Evolutionary conservation across 129 eudicot species (phyloP).

Genomic region (Rutidosis leptorrhynchoides): DNA sequence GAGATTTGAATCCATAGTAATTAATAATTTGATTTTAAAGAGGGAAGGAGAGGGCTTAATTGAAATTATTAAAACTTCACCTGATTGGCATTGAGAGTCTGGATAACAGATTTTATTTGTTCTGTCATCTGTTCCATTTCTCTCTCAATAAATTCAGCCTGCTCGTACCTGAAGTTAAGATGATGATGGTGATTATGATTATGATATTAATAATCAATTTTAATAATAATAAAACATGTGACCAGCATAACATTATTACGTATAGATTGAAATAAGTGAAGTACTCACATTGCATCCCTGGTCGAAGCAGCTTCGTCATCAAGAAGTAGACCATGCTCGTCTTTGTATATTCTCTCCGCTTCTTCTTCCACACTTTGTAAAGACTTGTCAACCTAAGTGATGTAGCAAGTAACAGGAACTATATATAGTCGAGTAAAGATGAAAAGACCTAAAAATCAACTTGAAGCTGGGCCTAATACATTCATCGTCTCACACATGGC

Average conservation of each 20-base stretch:
- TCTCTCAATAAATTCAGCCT: conserved; percentile 82
- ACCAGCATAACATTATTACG: background rate
- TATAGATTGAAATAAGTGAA: conserved; percentile 1
- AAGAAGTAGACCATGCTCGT: conserved; percentile 77
- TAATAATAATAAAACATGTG: background rate
- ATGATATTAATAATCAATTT: too few relatives aligned
- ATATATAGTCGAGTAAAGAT: background rate
- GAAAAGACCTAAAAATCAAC: background rate
- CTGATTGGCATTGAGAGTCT: conserved; percentile 79
- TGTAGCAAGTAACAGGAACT: conserved; percentile 11
- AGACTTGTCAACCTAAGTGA: conserved; percentile 76
- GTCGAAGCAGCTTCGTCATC: conserved; percentile 97
- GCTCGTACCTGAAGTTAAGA: conserved; percentile 98
- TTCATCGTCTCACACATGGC: background rate
- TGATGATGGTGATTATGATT: too few relatives aligned
- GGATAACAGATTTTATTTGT: conserved; percentile 76
- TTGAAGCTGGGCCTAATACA: background rate
- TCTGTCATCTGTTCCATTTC: conserved; percentile 87
- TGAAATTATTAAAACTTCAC: conserved; percentile 22
- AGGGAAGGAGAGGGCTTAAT: background rate
- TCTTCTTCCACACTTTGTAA: conserved; percentile 94
- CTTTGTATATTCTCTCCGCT: conserved; percentile 91
- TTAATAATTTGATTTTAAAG: background rate
- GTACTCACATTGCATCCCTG: conserved; percentile 90
- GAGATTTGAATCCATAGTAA: background rate